Evolutionary conservation across 2,329 filamentous ascomycete genomes (phyloP), one percentile per base, ranked within the genome.

Genomic region (Calonectria ilicicola): DNA sequence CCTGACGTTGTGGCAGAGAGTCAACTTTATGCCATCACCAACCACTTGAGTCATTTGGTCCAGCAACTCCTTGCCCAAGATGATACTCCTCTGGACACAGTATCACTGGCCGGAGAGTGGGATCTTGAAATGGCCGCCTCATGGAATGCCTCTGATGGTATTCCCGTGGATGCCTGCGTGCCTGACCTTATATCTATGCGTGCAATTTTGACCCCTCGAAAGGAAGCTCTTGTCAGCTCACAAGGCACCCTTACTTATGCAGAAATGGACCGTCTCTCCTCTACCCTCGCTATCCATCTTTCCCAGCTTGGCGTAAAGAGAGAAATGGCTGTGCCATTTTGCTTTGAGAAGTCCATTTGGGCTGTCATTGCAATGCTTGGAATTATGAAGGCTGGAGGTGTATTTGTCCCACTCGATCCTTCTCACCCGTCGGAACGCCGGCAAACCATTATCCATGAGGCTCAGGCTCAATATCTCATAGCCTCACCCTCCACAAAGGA

Each of bases 401-500:
- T 77, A 15, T 81, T 78, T 60, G 74, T 75, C 21, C 82, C 83
- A 0, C 69, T 86, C 3, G 84, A 86, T 60, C 81, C 83, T 17
- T 81, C 82, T 51, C 74, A 84, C 64, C 84, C 85, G 1, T 81
- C 82, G 8, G 38, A 66, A 1, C 71, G 73, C 2, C 65, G 65
- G 26, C 49, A 67, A 7, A n/a, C 65, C 5, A 58, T 67, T 1
- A 35, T 60, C 2, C n/a, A 60, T 1, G 49, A 67, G 27, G 38
- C 42, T 15, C 46, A 47, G 19, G 49, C 65, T 27, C 38, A 40
- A 27, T 56, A 35, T 32, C 40, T 69, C n/a, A 26, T 69, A 3
- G 58, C 44, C 9, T 64, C 67, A 6, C 38, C 67, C 7, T 35
- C 23, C 2, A 64, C 44, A n/a, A 64, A 63, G 12, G 23, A 23